Base-by-base conservation (phyloP, 768 basidiomycete species). In the Hypsizygus marmoreus region DNA sequence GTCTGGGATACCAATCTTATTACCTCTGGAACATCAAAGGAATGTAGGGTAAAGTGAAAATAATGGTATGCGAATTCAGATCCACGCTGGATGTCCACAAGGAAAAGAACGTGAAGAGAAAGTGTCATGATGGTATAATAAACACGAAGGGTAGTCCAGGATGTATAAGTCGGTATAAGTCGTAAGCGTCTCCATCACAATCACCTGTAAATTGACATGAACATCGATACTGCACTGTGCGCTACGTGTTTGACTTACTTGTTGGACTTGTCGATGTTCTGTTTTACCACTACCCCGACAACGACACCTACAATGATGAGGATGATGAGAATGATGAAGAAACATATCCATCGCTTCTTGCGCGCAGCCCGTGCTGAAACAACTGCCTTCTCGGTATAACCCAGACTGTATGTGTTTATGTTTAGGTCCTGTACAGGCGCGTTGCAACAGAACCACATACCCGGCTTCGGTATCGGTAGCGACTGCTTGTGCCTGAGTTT, bases 321-420 rank as follows among this genome's bases (percentile, higher is more conserved):
- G 43, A 93, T 59, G 47, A 91, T 60, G 45, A 94, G 59, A 45
- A 68, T 61, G 49, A 92, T 81, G 68, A 82, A 62, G 76, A 95
- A 95, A 71, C 95, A 97, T 64, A 95, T 95, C 93, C 94, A 97
- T 59, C 94, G 84, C 79, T 95, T 97, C 69, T 86, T 91, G 49
- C 95, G 84, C 16, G 95, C 95, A 24, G 86, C 80, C 23, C 88
- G 79, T 16, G 95, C 95, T 28, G 88, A 91, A 28, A 69, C 73
- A 41, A 97, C 88, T 6, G 95, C 95, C 59, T 88, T 89, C 36
- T 88, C 82, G 1, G 92, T 91, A 63, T 97, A 88, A 51, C 77
- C 73, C 40, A 92, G 68, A 49, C 94, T 97, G 56, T 5, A 32
- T n/a, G n/a, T n/a, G n/a, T n/a, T n/a, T n/a, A n/a, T n/a, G n/a